Base-by-base conservation (phyloP, 305 asterid genomes). In the Salvia sclarea region DNA sequence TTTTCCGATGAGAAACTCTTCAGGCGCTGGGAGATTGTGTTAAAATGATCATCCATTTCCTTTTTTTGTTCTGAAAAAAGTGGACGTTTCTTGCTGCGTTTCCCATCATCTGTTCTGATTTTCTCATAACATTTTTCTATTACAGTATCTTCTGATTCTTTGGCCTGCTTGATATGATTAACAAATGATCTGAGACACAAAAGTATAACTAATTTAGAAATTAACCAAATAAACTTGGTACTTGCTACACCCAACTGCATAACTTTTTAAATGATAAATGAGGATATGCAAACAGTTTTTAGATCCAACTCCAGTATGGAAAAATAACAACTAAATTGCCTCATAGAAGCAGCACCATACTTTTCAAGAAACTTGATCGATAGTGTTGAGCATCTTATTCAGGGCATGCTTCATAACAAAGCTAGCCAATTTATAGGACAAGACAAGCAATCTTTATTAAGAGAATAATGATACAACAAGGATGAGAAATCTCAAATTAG, bases 21-120 rank as follows among this genome's bases (percentile, higher is more conserved):
- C 79, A 91, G 54, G 10, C 90, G 96, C 74, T 86, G 74, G 49
- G 96, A 76, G 68, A 94, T 81, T 53, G 77, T 73, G 65, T 70
- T 64, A 75, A 89, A 91, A 68, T 83, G 80, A 25, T 85, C 91
- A 76, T 94, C 98, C 84, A 89, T 70, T 74, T 81, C 78, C 74
- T 78, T 83, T 61, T 94, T 91, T 63, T 78, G 76, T 61, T 72
- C 73, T 45, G 86, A 69, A 70, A 88, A 71, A 45, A 87, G 82
- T 0, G 90, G 88, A 10, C 84, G 92, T 28, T 80, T 87, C 64
- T 76, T 75, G 69, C 64, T 71, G 55, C 61, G 78, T 70, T 80
- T 82, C 43, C 64, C 80, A 79, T 79, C 65, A 70, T 64, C 69
- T 67, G 31, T 65, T 80, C 71, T 84, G 71, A 86, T 61, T 57